Percentiles rank a stretch among this genome's conserved stretches.
phyloP scores from a whole-genome alignment of 2,329 filamentous ascomycete genomes.

The Pezicula neosporulosa region DNA sequence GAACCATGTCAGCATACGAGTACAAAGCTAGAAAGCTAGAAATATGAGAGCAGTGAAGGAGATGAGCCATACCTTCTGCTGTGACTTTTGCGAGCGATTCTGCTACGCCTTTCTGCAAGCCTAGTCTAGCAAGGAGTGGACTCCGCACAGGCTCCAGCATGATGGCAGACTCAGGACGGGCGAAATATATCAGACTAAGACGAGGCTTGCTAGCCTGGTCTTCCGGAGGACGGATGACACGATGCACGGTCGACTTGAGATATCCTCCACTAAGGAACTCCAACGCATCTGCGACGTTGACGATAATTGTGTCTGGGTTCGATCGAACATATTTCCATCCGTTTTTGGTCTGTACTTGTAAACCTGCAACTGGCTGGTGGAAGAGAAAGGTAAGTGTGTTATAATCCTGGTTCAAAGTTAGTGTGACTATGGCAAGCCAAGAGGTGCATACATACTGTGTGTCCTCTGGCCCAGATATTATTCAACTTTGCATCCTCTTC shows the following conservation, averaged over 20 bases:
- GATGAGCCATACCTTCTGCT: slow-evolving; percentile 24
- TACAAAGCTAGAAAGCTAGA: background rate
- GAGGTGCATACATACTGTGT: slow-evolving; percentile 32
- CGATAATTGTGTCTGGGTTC: slow-evolving; percentile 42
- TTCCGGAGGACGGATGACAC: slow-evolving; percentile 21
- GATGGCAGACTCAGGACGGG: slow-evolving; percentile 12
- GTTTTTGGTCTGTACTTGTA: slow-evolving; percentile 46
- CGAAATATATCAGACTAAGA: slow-evolving; percentile 39
- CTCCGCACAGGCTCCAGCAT: background rate
- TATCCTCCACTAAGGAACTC: slow-evolving; percentile 44
- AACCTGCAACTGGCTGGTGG: slow-evolving; percentile 50
- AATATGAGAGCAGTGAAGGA: no score
- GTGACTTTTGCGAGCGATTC: slow-evolving; percentile 34
- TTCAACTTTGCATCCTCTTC: slow-evolving; percentile 33
- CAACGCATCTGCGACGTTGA: slow-evolving; percentile 44
- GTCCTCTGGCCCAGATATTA: slow-evolving; percentile 43
- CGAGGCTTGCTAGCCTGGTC: slow-evolving; percentile 32
- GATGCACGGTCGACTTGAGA: slow-evolving; percentile 35
- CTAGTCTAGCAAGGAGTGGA: background rate
- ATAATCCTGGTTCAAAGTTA: slow-evolving; percentile 32
- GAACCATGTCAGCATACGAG: background rate
- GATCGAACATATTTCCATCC: slow-evolving; percentile 47
- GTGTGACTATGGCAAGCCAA: background rate
- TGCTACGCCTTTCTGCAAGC: background rate
- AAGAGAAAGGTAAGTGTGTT: slow-evolving; percentile 52